Percentiles rank a stretch among this genome's conserved stretches.
Evolutionary conservation across 768 basidiomycete genomes (phyloP).

Genomic region (Amanita subjunquillea): DNA sequence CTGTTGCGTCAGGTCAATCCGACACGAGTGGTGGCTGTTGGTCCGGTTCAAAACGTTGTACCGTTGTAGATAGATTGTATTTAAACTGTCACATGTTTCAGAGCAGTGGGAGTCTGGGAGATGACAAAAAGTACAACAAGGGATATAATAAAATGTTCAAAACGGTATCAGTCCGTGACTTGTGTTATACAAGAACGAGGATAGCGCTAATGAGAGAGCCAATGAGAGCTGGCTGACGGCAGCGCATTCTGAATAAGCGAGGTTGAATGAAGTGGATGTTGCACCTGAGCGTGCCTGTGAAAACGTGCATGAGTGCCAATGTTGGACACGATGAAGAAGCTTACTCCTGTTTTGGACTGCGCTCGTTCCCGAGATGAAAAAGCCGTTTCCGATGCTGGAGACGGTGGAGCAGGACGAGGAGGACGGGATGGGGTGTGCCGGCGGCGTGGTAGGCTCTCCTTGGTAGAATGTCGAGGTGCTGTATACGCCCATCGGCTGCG

Average conservation of each 20-base stretch:
- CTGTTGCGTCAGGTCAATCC: conserved; percentile 55
- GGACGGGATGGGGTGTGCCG: conserved; percentile 43
- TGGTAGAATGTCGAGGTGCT: conserved; percentile 58
- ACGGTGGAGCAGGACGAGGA: conserved; percentile 50
- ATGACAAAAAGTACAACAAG: not conserved
- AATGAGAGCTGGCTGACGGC: conserved; percentile 12
- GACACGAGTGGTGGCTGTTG: conserved; percentile 63
- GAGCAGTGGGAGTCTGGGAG: too few species aligned
- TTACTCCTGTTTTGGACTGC: conserved; percentile 7
- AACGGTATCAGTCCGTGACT: too few species aligned
- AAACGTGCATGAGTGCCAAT: not conserved
- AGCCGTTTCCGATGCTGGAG: conserved; percentile 41
- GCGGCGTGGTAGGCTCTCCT: conserved; percentile 44
- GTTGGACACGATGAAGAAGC: not conserved
- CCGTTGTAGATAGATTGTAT: conserved; percentile 29
- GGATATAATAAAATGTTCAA: not conserved
- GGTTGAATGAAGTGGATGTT: conserved; percentile 6
- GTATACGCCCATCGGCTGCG: conserved; percentile 59
- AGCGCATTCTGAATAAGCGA: conserved; percentile 5
- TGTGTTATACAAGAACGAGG: conserved; percentile 13
- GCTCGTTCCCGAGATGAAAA: conserved; percentile 20
- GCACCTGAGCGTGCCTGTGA: not conserved
- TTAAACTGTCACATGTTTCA: not conserved
- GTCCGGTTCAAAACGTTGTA: conserved; percentile 61
- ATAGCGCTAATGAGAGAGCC: conserved; percentile 16